These are phyloP conservation scores for Clitocybe nebularis DNA, from an alignment of 1,284 basidiomycete species.

Conservation along the genomic window DNA sequence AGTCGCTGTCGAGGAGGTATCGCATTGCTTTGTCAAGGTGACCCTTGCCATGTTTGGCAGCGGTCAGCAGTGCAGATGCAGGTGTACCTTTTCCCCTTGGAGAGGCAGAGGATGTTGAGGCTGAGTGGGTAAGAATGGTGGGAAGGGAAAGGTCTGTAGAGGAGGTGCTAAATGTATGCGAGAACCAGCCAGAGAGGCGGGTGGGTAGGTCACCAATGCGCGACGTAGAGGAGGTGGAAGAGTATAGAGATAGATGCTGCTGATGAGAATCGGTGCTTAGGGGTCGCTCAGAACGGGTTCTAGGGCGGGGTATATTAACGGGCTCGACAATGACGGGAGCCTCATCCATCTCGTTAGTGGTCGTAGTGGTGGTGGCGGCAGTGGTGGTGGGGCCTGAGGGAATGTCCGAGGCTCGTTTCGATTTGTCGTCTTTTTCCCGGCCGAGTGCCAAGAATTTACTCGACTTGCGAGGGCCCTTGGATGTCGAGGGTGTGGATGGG, in stretches of 20 bases:
- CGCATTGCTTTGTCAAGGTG: conserved; percentile 78
- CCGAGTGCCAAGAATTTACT: conserved; percentile 25
- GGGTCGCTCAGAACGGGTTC: conserved; percentile 30
- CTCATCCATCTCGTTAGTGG: conserved; percentile 21
- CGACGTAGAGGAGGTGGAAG: conserved; percentile 19
- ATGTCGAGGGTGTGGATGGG: conserved; percentile 20
- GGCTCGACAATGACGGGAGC: conserved; percentile 28
- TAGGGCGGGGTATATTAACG: conserved; percentile 23
- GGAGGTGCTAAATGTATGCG: conserved; percentile 67
- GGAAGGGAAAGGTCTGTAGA: conserved; percentile 69
- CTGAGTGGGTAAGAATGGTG: conserved; percentile 47
- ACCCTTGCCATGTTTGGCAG: conserved; percentile 69
- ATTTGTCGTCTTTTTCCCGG: conserved; percentile 19
- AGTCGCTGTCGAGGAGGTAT: conserved; percentile 81
- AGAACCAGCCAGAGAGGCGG: conserved; percentile 73
- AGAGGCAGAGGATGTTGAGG: conserved; percentile 14
- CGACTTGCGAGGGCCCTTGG: conserved; percentile 22
- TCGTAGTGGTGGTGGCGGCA: conserved; percentile 2
- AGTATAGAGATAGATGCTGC: conserved; percentile 21
- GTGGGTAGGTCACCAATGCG: conserved; percentile 41
- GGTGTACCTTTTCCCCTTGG: conserved; percentile 23
- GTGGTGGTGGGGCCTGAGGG: background rate
- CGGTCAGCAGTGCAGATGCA: conserved; percentile 29
- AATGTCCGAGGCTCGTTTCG: conserved; percentile 12
- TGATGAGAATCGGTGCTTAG: conserved; percentile 15